Base-by-base conservation (phyloP, 1,284 basidiomycete species). In the Fomes fomentarius region DNA sequence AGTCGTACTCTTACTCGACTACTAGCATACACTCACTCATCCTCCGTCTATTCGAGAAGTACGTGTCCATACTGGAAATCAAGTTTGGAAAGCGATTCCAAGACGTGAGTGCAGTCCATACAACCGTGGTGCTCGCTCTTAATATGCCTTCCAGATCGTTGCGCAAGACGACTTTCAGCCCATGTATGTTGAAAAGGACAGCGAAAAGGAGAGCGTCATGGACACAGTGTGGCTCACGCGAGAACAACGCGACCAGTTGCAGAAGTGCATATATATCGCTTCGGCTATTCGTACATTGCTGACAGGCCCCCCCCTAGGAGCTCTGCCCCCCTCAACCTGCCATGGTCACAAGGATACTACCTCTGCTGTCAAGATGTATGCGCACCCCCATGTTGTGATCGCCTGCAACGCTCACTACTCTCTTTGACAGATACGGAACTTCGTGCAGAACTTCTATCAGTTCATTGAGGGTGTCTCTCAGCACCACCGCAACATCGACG, bases 331-430 rank as follows among this genome's bases (percentile, higher is more conserved):
- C 77, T 92, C 52, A 81, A 81, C 15, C 79, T 99, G 49, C 94
- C 96, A 0, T 99, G 97, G 88, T 98, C 96, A 1, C 91, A 94
- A 68, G 92, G 93, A 0, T 98, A 98, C 71, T 94, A 95, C 58
- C 78, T 94, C 41, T 97, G 94, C 67, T 99, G 96, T 70, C 92
- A 94, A 78, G 93, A 98, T 66, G 91, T 91, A 68, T 26, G 81
- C n/a, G n/a, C n/a, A n/a, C n/a, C n/a, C n/a, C n/a, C n/a, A n/a
- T n/a, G n/a, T n/a, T n/a, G n/a, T n/a, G n/a, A n/a, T n/a, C n/a
- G n/a, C n/a, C n/a, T n/a, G n/a, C n/a, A n/a, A n/a, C n/a, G n/a
- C 39, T 50, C 34, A 48, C 53, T 4, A 50, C 40, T 15, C 19
- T 19, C 11, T 25, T 22, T n/a, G 22, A 39, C 65, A 93, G 86